Evolutionary conservation across 75 land plant genomes (phyloP), one percentile per base, ranked within the genome.

Genomic region (Isoetes taiwanensis): DNA sequence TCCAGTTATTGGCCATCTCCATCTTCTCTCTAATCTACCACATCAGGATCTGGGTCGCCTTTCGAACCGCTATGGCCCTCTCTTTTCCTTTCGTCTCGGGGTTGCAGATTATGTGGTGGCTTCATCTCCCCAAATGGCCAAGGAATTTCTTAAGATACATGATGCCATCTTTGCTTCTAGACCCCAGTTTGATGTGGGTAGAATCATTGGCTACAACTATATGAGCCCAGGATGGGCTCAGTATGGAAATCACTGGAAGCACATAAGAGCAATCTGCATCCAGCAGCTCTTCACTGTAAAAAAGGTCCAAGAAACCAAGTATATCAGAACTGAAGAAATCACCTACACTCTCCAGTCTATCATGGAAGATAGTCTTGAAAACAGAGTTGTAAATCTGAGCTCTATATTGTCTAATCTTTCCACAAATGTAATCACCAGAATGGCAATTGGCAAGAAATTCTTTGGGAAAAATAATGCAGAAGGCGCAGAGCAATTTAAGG

Each of bases 1-100:
- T 1, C 70, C 70, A 0, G 21, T 67, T 34, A 34, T 67, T 20
- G 70, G 70, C 29, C 62, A 67, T 62, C 70, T 67, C 41, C 70
- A 67, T 54, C 55, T 35, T 28, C 57, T 67, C 0, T 20, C 41
- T 39, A 10, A 17, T 12, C 43, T 23, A 10, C 64, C 70, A 31
- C 64, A 67, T 17, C 64, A 8, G 11, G 34, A 62, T 14, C 57
- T 67, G 3, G 2, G 16, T 3, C n/a, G 30, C 1, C 69, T 66
- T 20, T 27, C 69, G 0, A 8, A 3, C 1, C n/a, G 11, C 12
- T 20, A 58, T 25, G 69, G 69, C 29, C 61, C 60, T 24, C 2
- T 66, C 32, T 33, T 66, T 21, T 14, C 21, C 69, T 41, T 66
- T 12, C 2, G 27, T 9, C 61, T 66, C 31, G 69, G 69, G 17